These are phyloP conservation scores for Aspergillus asperescens DNA, from an alignment of 495 filamentous ascomycete genomes.

Conservation along the genomic window DNA sequence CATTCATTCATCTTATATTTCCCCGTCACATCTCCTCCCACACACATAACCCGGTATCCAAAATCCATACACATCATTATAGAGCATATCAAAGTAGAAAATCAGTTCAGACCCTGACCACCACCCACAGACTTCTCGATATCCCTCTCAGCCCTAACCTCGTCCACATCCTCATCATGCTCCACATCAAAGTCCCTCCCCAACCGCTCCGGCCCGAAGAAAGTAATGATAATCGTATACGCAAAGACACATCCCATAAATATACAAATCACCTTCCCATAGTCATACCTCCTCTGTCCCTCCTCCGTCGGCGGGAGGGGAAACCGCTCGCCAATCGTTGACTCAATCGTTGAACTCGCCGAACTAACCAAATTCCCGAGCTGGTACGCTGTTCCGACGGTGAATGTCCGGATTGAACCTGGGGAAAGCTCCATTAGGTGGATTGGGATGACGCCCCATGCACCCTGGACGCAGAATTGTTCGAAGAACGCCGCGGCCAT, in stretches of 20 bases:
- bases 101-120: not conserved
- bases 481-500: slow-evolving; percentile 88
- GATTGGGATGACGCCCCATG: slow-evolving; percentile 80
- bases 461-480: slow-evolving; percentile 84
- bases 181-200: slow-evolving; percentile 60
- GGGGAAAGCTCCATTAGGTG: slow-evolving; percentile 86
- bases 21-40: too few relatives aligned
- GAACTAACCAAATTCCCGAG: slow-evolving; percentile 79
- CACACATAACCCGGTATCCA: too few relatives aligned
- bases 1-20: too few relatives aligned
- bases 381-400: slow-evolving; percentile 79
- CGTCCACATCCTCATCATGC: slow-evolving; percentile 58
- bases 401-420: slow-evolving; percentile 75
- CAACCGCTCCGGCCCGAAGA: slow-evolving; percentile 73
- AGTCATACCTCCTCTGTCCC: slow-evolving; percentile 58
- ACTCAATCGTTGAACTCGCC: slow-evolving; percentile 77
- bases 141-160: not conserved
- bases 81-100: too few relatives aligned
- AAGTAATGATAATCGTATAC: slow-evolving; percentile 69
- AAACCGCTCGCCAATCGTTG: slow-evolving; percentile 75
- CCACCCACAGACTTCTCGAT: too few relatives aligned
- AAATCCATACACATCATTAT: too few relatives aligned
- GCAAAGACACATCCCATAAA: slow-evolving; percentile 90
- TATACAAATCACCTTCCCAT: slow-evolving; percentile 87
- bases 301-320: slow-evolving; percentile 56